Evolutionary conservation across 23 red algal species (phyloP).

Genomic region (Pyropia yezoensis): DNA sequence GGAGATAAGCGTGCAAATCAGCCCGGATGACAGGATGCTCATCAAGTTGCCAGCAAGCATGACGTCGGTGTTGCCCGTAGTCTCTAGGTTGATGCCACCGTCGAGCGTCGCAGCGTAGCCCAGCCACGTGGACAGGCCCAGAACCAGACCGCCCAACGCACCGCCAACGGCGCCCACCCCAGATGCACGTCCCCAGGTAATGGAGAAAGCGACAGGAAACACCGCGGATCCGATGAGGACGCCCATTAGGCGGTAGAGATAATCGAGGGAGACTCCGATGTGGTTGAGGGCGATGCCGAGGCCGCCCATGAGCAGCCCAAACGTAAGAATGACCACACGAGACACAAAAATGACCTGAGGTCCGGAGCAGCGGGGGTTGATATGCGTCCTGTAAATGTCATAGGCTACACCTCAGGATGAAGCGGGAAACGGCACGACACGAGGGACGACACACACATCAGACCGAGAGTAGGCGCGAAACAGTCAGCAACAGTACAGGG

Average conservation of each 20-base stretch:
- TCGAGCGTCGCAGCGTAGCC: constrained; percentile 35
- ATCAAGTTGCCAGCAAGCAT: constrained; percentile 64
- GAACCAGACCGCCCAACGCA: constrained; percentile 32
- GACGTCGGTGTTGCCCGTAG: constrained; percentile 9
- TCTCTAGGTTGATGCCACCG: constrained; percentile 1
- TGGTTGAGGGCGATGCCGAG: constrained; percentile 67
- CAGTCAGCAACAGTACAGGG: no score
- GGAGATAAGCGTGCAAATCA: constrained; percentile 42
- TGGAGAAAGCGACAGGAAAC: constrained; percentile 56
- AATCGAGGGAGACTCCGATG: constrained; percentile 55
- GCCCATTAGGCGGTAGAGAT: constrained; percentile 56
- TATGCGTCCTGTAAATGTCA: constrained; percentile 72
- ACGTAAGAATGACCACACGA: constrained; percentile 51
- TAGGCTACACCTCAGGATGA: background rate
- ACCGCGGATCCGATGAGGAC: constrained; percentile 75
- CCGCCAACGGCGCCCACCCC: constrained; percentile 23
- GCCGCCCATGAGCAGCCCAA: constrained; percentile 54
- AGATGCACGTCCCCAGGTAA: constrained; percentile 44
- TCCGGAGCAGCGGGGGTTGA: constrained; percentile 61
- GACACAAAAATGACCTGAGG: constrained; percentile 67
- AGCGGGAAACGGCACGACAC: no score
- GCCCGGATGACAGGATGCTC: constrained; percentile 43
- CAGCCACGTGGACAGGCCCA: constrained; percentile 46
- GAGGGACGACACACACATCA: no score
- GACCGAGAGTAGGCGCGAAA: no score